Conservation (phyloP, 2,329 filamentous ascomycete genomes). For the Alternaria rosae region DNA sequence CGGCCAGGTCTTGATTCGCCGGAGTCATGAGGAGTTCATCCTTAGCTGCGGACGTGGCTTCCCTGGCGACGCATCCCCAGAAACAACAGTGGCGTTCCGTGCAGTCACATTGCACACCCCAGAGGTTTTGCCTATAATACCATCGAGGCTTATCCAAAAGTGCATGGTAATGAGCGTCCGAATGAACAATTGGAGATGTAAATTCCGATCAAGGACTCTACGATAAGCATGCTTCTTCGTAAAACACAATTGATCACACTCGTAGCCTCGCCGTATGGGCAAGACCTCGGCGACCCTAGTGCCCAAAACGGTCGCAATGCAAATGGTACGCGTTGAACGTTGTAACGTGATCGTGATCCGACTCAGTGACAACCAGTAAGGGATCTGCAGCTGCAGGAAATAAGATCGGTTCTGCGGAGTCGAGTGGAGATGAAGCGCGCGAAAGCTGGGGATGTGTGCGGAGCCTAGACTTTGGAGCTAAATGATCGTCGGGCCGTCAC, state of each 20-base stretch:
- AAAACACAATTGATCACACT: not conserved
- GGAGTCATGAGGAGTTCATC: constrained; percentile 18
- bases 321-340: constrained; percentile 1
- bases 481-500: constrained; percentile 30
- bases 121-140: not conserved
- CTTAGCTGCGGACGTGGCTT: constrained; percentile 23
- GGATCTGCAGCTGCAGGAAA: not conserved
- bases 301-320: constrained; percentile 7
- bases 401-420: constrained; percentile 35
- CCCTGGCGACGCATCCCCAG: constrained; percentile 1
- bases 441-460: constrained; percentile 30
- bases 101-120: not conserved
- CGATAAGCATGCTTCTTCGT: not conserved
- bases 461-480: constrained; percentile 30
- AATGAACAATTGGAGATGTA: not conserved
- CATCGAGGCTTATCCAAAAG: not conserved
- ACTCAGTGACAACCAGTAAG: constrained; percentile 5
- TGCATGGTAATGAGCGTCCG: not conserved
- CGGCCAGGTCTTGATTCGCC: constrained; percentile 12
- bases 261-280: not conserved
- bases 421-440: constrained; percentile 31
- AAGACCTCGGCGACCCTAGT: constrained; percentile 4
- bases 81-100: constrained; percentile 2
- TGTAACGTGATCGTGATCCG: constrained; percentile 4
- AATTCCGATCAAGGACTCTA: not conserved